A percentile compares a stretch with the other conserved stretches of the same genome.
phyloP scores from a whole-genome alignment of 768 basidiomycete species.

The Pisolithus sp. region DNA sequence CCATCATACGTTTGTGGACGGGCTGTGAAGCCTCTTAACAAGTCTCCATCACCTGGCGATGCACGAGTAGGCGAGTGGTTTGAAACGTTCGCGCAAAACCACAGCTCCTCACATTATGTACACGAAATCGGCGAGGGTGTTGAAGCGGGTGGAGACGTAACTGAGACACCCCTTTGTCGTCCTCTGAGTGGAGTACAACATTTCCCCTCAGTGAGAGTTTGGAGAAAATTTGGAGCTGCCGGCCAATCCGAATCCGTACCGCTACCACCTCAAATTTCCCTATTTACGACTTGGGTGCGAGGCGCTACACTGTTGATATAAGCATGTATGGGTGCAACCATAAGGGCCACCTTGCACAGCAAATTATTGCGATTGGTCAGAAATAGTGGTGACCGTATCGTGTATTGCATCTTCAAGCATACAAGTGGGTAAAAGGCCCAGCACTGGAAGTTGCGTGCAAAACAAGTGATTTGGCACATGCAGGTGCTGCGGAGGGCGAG shows the following conservation, averaged over 20 bases:
- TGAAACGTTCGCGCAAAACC: no score
- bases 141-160: no score
- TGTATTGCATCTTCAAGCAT: slow-evolving; percentile 84
- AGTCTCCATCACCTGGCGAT: no score
- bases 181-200: no score
- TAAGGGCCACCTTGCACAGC: slow-evolving; percentile 51
- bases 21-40: slow-evolving; percentile 3
- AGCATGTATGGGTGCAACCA: slow-evolving; percentile 68
- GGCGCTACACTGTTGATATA: slow-evolving; percentile 64
- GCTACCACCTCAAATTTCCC: slow-evolving; percentile 39
- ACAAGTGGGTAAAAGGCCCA: slow-evolving; percentile 80
- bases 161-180: no score
- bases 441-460: slow-evolving; percentile 89
- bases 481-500: slow-evolving; percentile 46
- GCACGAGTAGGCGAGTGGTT: no score
- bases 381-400: slow-evolving; percentile 47
- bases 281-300: slow-evolving; percentile 63
- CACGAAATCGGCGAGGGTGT: no score
- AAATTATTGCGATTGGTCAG: background rate
- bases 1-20: slow-evolving; percentile 51
- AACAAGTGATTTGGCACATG: slow-evolving; percentile 50
- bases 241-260: no score
- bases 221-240: no score
- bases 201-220: no score
- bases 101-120: no score